phyloP scores from a whole-genome alignment of 1,284 basidiomycete species.

The Trametes polyzona region DNA sequence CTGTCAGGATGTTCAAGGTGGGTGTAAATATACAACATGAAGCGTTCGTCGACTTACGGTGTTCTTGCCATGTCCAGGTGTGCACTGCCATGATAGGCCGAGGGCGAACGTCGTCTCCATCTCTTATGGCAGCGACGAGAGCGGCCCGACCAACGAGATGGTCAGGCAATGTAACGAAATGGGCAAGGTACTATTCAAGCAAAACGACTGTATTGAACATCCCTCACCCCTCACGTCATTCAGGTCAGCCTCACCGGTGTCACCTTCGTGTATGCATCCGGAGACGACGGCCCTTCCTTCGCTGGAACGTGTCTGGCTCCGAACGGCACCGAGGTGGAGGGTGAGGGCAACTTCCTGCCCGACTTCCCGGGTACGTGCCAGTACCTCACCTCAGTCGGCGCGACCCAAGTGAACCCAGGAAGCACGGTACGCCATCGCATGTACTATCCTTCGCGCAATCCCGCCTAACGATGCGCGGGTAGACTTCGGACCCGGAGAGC shows the following conservation, averaged over 20 bases:
- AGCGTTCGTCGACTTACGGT: too few species aligned
- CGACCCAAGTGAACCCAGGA: conserved; percentile 17
- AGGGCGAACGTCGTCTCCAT: conserved; percentile 56
- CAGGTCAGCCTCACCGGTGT: conserved; percentile 47
- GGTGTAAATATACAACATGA: too few species aligned
- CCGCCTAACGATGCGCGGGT: not conserved
- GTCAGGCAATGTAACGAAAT: conserved; percentile 60
- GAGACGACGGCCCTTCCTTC: conserved; percentile 32
- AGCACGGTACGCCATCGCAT: conserved; percentile 6
- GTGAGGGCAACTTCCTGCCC: conserved; percentile 43
- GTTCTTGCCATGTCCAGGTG: too few species aligned
- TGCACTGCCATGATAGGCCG: conserved; percentile 20
- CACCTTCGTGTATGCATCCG: conserved; percentile 55
- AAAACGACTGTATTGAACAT: not conserved
- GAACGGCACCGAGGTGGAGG: conserved; percentile 28
- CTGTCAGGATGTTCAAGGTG: conserved; percentile 19
- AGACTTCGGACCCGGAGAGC: conserved; percentile 16
- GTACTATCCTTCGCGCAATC: too few species aligned
- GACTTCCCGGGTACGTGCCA: conserved; percentile 23
- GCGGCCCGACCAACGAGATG: conserved; percentile 45
- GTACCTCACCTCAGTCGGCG: conserved; percentile 24
- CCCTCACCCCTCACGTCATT: too few species aligned
- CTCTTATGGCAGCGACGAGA: conserved; percentile 54
- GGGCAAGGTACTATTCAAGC: conserved; percentile 38
- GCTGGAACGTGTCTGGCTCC: not conserved